Evolutionary conservation across 1,284 basidiomycete genomes (phyloP), one percentile per base, ranked within the genome.

Genomic region (Rhodotorula sp.): DNA sequence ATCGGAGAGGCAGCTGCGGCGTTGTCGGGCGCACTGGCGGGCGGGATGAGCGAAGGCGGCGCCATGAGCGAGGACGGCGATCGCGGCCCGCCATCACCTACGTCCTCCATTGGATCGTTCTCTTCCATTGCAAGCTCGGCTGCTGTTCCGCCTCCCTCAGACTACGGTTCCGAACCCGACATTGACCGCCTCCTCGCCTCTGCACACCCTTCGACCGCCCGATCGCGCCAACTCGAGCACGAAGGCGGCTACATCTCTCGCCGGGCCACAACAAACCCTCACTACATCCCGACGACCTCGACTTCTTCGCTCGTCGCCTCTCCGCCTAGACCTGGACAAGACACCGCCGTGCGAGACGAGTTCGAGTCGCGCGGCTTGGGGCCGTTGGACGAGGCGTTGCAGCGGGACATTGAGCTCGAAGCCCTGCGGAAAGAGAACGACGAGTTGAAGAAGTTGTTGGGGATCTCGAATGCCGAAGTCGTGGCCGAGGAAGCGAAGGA

Each of bases 381-480:
- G 3, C 71, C 73, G 55, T 82, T 83, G 30, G 92, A 95, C 80
- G 94, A 92, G 90, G 87, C 90, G 0, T 74, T 89, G 67, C 90
- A 92, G 79, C 85, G 93, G 68, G 93, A 95, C 79, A 83, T 83
- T 74, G 92, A 95, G 82, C 90, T 94, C 67, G 77, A 84, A 47
- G 85, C 91, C 49, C 82, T 97, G 48, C 87, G 90, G 78, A 83
- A 82, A 65, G 94, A 95, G 82, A 97, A 97, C 78, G 85, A 86
- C 54, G 83, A 87, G 66, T 82, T 97, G 61, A 84, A 94, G 65
- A 58, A 64, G 49, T 24, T 72, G 58, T 32, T 74, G 51, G 63
- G 67, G 34, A 69, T 73, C 39, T 44, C 39, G 39, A 44, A 17
- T 24, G 53, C 46, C 5, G 62, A 53, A 27, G 60, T 52, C 24